phyloP scores from a whole-genome alignment of 2,329 filamentous ascomycete genomes.

The Trichoderma aggressivum region DNA sequence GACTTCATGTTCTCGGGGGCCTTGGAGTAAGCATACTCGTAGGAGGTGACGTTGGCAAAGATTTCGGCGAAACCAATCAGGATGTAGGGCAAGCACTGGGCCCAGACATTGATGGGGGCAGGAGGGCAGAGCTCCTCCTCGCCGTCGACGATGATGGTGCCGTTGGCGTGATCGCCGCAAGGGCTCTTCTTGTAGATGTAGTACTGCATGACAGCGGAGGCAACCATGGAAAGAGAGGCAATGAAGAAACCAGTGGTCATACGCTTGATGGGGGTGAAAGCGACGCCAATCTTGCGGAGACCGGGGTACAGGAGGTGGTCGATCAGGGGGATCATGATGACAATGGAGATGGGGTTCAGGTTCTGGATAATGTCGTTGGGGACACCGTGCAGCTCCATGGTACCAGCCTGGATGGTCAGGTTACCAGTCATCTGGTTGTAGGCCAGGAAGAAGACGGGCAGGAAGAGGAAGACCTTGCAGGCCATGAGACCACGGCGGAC shows the following conservation, averaged over 20 bases:
- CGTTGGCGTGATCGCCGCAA: conserved; percentile 55
- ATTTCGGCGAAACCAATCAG: conserved; percentile 52
- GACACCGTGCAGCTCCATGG: conserved; percentile 64
- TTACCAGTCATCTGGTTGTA: conserved; percentile 62
- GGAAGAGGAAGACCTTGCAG: conserved; percentile 69
- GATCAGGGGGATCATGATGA: conserved; percentile 71
- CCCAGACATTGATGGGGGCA: conserved; percentile 64
- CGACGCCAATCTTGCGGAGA: conserved; percentile 60
- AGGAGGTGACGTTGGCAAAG: conserved; percentile 55
- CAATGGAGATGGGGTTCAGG: conserved; percentile 70
- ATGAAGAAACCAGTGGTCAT: conserved; percentile 69
- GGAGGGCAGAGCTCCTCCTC: conserved; percentile 46
- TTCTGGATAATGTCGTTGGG: conserved; percentile 78
- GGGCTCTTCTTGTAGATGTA: conserved; percentile 62
- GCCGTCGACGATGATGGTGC: conserved; percentile 22
- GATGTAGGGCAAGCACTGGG: conserved; percentile 51
- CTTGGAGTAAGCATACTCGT: conserved; percentile 76
- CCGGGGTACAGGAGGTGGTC: conserved; percentile 67
- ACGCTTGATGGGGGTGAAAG: conserved; percentile 72
- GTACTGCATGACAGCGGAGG: conserved; percentile 54
- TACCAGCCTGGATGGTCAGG: conserved; percentile 60
- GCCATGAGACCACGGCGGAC: conserved; percentile 66
- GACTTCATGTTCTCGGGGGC: conserved; percentile 78
- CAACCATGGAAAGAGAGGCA: conserved; percentile 59
- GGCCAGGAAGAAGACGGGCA: conserved; percentile 60